A percentile compares a stretch with the other conserved stretches of the same genome.
Evolutionary conservation across 345 rosid species (phyloP).

Genomic region (Gossypium longicalyx): DNA sequence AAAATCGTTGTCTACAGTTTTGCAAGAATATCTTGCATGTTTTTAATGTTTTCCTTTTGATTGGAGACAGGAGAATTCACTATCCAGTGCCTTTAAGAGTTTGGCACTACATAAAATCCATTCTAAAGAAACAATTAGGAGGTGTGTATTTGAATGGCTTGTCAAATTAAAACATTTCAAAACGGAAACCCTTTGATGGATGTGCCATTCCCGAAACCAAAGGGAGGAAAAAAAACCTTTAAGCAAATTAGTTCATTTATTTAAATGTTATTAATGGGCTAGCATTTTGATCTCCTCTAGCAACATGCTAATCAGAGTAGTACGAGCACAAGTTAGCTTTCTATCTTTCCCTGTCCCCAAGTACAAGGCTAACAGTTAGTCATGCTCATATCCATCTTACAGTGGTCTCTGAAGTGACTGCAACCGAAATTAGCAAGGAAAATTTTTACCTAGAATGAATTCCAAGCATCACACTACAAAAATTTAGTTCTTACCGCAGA

Average conservation of each 20-base stretch:
- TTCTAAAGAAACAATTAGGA: not conserved
- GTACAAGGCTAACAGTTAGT: constrained; percentile 3
- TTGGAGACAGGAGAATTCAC: not conserved
- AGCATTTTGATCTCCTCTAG: not conserved
- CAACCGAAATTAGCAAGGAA: not conserved
- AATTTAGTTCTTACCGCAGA: constrained; percentile 60
- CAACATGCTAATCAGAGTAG: not conserved
- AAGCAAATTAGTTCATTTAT: not conserved
- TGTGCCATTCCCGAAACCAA: not conserved
- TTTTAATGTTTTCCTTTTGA: not conserved
- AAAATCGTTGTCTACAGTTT: not conserved
- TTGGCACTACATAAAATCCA: not conserved
- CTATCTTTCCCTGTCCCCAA: not conserved
- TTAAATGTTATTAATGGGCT: not conserved
- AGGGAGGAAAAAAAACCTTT: not conserved
- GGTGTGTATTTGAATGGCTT: not conserved
- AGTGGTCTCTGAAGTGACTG: not conserved
- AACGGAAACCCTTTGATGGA: not conserved
- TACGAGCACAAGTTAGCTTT: not conserved
- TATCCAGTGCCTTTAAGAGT: not conserved
- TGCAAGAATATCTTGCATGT: not conserved
- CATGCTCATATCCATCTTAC: not conserved
- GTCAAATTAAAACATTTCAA: constrained; percentile 11
- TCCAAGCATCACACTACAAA: not conserved
- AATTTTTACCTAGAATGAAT: not conserved